Conservation (phyloP, 2,329 filamentous ascomycete genomes). For the Eutypella sp. region DNA sequence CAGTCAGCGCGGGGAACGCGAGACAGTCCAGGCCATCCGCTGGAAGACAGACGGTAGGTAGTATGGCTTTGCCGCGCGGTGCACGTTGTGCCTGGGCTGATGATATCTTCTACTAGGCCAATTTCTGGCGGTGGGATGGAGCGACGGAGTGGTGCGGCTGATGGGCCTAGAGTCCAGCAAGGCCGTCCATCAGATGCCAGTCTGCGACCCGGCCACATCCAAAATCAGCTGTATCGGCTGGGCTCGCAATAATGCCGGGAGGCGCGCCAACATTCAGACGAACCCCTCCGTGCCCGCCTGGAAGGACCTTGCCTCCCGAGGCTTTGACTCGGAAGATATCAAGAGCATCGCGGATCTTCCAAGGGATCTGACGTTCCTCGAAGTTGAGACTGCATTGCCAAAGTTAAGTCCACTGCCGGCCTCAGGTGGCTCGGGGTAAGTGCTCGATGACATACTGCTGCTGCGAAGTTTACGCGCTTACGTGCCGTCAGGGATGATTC, state of each 20-base stretch:
- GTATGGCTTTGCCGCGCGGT: neutral
- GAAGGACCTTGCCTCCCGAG: constrained; percentile 25
- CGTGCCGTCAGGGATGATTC: constrained; percentile 44
- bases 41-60: constrained; percentile 65
- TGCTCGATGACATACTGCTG: constrained; percentile 9
- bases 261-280: constrained; percentile 12
- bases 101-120: constrained; percentile 59
- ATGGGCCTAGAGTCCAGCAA: constrained; percentile 78
- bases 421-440: constrained; percentile 59
- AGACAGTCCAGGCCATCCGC: constrained; percentile 43
- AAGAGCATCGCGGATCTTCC: constrained; percentile 53
- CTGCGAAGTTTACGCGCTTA: constrained; percentile 11
- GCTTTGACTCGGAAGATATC: constrained; percentile 21
- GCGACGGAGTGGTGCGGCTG: constrained; percentile 71
- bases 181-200: constrained; percentile 65
- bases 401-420: constrained; percentile 68
- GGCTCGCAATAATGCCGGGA: constrained; percentile 40
- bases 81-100: too few relatives aligned
- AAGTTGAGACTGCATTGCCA: constrained; percentile 70
- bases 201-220: constrained; percentile 39
- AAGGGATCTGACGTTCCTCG: constrained; percentile 65
- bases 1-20: constrained; percentile 38
- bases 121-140: constrained; percentile 78
- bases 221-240: constrained; percentile 51
- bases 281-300: constrained; percentile 20